Percentiles rank a stretch among this genome's conserved stretches.
These are phyloP conservation scores for Lepraria neglecta DNA, from an alignment of 495 filamentous ascomycete species.

Conservation along the genomic window DNA sequence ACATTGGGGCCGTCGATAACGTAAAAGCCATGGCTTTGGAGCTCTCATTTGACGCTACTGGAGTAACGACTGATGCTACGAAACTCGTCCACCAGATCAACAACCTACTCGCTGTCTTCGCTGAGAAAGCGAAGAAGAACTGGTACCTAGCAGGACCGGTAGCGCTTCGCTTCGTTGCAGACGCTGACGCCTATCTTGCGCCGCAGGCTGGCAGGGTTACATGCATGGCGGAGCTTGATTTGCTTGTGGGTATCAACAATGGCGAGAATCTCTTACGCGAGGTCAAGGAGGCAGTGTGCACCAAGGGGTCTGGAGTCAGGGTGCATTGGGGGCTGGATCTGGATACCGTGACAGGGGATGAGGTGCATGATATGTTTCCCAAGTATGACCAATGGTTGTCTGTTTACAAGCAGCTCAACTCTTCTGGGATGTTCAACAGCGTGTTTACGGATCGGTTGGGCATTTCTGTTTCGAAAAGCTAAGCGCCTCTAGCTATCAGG, in stretches of 20 bases:
- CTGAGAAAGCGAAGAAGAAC: not conserved
- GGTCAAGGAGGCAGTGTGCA: not conserved
- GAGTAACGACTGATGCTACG: not conserved
- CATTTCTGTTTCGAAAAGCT: not conserved
- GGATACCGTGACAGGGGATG: not conserved
- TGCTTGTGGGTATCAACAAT: not conserved
- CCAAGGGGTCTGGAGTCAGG: not conserved
- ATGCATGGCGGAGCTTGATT: constrained; percentile 1
- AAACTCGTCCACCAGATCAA: not conserved
- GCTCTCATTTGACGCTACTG: not conserved
- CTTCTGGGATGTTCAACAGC: constrained; percentile 2
- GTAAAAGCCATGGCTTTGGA: constrained; percentile 3
- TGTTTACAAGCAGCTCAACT: not conserved
- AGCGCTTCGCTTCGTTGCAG: not conserved
- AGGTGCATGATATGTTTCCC: not conserved
- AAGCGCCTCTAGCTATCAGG: too few species aligned
- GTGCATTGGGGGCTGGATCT: not conserved
- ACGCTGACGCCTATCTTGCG: not conserved
- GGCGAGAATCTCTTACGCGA: not conserved
- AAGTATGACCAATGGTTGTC: not conserved
- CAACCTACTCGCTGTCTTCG: not conserved
- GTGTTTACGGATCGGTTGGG: not conserved
- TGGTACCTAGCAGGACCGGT: not conserved
- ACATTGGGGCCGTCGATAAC: constrained; percentile 2
- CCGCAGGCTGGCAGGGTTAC: not conserved